These are phyloP conservation scores for Chenopodium suecicum DNA, from an alignment of 148 eudicot genomes.

Conservation along the genomic window DNA sequence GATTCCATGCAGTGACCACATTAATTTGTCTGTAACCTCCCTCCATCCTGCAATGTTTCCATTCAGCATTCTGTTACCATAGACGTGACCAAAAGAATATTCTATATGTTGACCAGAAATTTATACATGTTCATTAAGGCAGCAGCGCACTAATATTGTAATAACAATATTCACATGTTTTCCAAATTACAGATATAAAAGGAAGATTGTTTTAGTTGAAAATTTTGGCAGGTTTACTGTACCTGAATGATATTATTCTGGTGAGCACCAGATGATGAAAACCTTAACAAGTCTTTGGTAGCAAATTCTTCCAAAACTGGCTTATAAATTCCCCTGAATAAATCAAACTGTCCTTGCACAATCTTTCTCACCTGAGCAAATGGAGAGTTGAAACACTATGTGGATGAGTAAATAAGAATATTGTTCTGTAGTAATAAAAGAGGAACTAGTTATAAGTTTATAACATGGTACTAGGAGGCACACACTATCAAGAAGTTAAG, in stretches of 20 bases:
- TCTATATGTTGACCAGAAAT: background rate
- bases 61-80: background rate
- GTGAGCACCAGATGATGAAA: conserved; percentile 45
- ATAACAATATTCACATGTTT: background rate
- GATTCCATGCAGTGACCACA: background rate
- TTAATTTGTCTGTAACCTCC: background rate
- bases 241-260: conserved; percentile 67
- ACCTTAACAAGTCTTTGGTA: conserved; percentile 55
- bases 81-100: background rate
- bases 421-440: background rate
- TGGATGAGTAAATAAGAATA: background rate
- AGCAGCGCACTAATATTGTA: background rate
- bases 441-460: background rate
- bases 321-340: conserved; percentile 69
- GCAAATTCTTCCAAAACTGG: conserved; percentile 75
- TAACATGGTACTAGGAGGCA: background rate
- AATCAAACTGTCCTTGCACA: conserved; percentile 76
- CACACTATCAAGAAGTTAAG: background rate
- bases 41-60: no score
- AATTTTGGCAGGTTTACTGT: background rate
- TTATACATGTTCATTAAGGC: background rate
- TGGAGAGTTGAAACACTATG: conserved; percentile 6
- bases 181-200: background rate
- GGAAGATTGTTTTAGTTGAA: background rate
- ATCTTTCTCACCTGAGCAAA: conserved; percentile 78